Evolutionary conservation across 2,329 filamentous ascomycete species (phyloP), one percentile per base, ranked within the genome.

Genomic region (Elsinoe australis): DNA sequence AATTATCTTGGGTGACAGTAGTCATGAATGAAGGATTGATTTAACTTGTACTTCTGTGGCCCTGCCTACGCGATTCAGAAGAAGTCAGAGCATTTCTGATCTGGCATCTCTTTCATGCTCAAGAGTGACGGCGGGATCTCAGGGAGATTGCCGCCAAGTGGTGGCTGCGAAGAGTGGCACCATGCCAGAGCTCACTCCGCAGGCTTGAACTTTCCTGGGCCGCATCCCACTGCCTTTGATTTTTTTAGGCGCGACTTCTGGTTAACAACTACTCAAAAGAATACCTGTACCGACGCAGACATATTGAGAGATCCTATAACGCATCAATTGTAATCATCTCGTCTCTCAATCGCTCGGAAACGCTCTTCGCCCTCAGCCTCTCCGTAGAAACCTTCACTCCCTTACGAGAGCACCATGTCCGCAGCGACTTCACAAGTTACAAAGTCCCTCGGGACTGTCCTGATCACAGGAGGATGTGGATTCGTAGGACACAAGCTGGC

Each of bases 401-500:
- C 28, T 44, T 15, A 9, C 4, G 2, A 9, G 4, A 31, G 32
- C 3, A 39, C 14, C 45, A 48, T 48, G 45, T 35, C 45, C 9
- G 21, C 31, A 7, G n/a, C 12, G 15, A 12, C 19, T 12, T 15
- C 33, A 21, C 33, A 26, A 29, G 46, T 49, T 15, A 48, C 36
- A 17, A 55, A 52, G 19, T 64, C 65, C 2, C 61, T 72, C 28
- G 70, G 70, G 36, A 67, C 70, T 52, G 68, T 72, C 45, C 58
- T 73, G 14, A 67, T 75, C 19, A 66, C 71, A 21, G 72, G 72
- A 47, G 72, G 72, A 41, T 71, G 70, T 50, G 72, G 73, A 17
- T 75, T 75, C 53, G 60, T 76, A 4, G 73, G 73, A 24, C 61
- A 67, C 51, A 71, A 74, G 57, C 72, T 76, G 50, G 71, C 75